Percentiles rank a stretch among this genome's conserved stretches.
phyloP scores from a whole-genome alignment of 108 stramenopile genomes.

The Nannochloropsis gaditana region DNA sequence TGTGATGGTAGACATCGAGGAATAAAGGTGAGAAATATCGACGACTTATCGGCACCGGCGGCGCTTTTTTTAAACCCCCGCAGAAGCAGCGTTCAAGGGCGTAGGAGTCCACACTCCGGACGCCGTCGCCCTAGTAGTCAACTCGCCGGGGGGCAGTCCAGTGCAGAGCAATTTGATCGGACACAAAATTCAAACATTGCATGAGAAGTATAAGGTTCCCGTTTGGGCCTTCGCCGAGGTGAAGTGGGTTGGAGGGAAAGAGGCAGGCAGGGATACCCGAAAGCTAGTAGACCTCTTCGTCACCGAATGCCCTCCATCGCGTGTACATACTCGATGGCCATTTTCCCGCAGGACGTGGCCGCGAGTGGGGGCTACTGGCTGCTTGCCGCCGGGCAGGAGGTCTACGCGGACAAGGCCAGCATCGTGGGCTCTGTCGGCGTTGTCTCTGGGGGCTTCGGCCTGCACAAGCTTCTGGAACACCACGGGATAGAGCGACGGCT shows the following conservation, averaged over 20 bases:
- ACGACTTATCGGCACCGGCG: too few species aligned
- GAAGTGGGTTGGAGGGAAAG: neutral
- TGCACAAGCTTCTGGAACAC: neutral
- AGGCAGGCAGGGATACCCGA: neutral
- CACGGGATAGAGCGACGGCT: neutral
- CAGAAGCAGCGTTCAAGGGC: neutral
- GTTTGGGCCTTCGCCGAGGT: conserved; percentile 4
- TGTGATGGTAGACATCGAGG: too few species aligned
- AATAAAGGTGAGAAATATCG: too few species aligned
- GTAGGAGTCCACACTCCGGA: neutral
- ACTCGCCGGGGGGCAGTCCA: neutral
- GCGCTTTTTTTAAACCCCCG: neutral
- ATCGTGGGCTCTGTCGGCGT: neutral
- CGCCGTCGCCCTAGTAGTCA: neutral
- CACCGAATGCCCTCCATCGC: too few species aligned
- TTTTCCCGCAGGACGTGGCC: neutral
- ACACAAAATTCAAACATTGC: conserved; percentile 7
- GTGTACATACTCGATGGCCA: too few species aligned
- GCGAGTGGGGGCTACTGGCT: conserved; percentile 6
- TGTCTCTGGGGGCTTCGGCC: conserved; percentile 8
- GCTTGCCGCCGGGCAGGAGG: neutral
- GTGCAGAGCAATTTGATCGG: conserved; percentile 3
- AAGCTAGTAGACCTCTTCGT: too few species aligned
- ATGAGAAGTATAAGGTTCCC: neutral
- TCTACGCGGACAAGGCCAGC: conserved; percentile 9